Evolutionary conservation across 768 basidiomycete species (phyloP), one percentile per base, ranked within the genome.

Genomic region (Suillus placidus): DNA sequence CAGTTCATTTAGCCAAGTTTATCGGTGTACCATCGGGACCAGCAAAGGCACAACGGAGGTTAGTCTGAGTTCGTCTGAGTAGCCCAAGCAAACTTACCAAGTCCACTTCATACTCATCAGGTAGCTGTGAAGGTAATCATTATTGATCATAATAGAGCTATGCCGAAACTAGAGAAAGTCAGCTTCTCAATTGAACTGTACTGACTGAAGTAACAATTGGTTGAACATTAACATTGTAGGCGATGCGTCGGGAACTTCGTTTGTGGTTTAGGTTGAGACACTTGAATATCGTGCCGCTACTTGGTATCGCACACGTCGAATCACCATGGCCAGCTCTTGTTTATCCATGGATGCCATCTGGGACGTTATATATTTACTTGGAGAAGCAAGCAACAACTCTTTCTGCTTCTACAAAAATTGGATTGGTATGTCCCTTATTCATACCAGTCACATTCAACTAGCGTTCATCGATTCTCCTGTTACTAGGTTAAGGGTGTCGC

Each of bases 241-340:
- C 65, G 20, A 51, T 73, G 12, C 63, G 61, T 26, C 70, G 70
- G 9, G 72, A 73, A 61, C 61, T 73, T 16, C 51, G 57, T 26
- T 65, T 72, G n/a, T 74, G 73, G 73, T 55, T 60, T n/a, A 20
- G 49, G 20, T 63, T 74, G 9, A n/a, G 32, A 4, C 69, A 74
- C 58, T 42, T 32, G 16, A 74, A 69, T 58, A 64, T 74, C 18
- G 51, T 74, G 4, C 68, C 68, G 5, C 67, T 73, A n/a, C 64
- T 61, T n/a, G 71, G 73, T 13, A 58, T 64, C 6, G 54, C 66
- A 14, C 57, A 37, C 20, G 69, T 57, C 7, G 35, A 57, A 2
- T 57, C 35, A 2, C 32, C 56, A 38, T 38, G 9, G 2, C 14
- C 37, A 3, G 56, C 56, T 57, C 56, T 57, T 12, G 38, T 63